Evolutionary conservation across 1,139 yeast genomes (phyloP).

Genomic region (Candida sojae): DNA sequence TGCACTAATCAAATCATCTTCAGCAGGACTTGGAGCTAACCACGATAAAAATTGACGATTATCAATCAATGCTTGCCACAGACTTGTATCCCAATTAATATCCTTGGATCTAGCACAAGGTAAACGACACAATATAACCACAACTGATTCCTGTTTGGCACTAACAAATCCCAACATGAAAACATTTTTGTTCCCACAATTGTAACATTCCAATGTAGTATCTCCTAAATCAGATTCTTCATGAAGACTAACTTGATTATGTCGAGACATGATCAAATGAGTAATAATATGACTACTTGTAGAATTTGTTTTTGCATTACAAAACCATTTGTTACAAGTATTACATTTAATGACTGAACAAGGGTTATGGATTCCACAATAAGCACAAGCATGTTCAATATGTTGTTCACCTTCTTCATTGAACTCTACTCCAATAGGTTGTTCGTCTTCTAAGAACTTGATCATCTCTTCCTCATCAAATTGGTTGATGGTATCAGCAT

Average conservation of each 20-base stretch:
- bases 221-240: slow-evolving; percentile 84
- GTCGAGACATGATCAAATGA: slow-evolving; percentile 81
- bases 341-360: slow-evolving; percentile 75
- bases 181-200: slow-evolving; percentile 82
- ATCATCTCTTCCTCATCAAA: slow-evolving; percentile 4
- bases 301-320: slow-evolving; percentile 69
- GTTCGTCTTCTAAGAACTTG: neutral
- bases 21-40: slow-evolving; percentile 72
- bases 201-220: slow-evolving; percentile 83
- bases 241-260: slow-evolving; percentile 73
- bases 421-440: neutral
- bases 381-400: slow-evolving; percentile 54
- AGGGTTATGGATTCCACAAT: slow-evolving; percentile 76
- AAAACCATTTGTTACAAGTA: slow-evolving; percentile 84
- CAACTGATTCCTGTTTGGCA: slow-evolving; percentile 85
- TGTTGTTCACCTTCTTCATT: slow-evolving; percentile 8
- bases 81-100: slow-evolving; percentile 80
- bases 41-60: slow-evolving; percentile 77
- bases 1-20: slow-evolving; percentile 60
- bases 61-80: slow-evolving; percentile 88
- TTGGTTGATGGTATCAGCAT: slow-evolving; percentile 8
- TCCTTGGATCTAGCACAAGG: slow-evolving; percentile 86
- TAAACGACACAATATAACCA: slow-evolving; percentile 81
- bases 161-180: slow-evolving; percentile 85
- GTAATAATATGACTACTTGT: slow-evolving; percentile 83